Percentiles rank a stretch among this genome's conserved stretches.
Evolutionary conservation across 331 rosid species (phyloP).

Genomic region (Quercus lobata): DNA sequence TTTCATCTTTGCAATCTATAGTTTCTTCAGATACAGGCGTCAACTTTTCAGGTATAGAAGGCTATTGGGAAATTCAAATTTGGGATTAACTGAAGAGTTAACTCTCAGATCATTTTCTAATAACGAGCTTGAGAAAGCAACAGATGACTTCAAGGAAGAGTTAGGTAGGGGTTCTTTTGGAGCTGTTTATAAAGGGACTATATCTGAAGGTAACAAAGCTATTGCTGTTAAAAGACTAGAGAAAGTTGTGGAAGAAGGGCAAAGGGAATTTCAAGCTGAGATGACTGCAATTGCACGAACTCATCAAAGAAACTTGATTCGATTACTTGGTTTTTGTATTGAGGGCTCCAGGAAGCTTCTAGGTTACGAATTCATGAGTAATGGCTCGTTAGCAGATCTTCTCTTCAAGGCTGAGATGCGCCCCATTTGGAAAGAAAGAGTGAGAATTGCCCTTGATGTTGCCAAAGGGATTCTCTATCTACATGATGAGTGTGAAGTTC

Average conservation of each 20-base stretch:
- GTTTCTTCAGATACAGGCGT: not conserved
- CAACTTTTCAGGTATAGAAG: not conserved
- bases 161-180: not conserved
- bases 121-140: not conserved
- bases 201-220: not conserved
- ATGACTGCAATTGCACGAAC: not conserved
- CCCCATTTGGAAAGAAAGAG: no score
- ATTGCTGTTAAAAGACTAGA: not conserved
- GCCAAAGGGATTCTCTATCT: no score
- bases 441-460: no score
- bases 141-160: not conserved
- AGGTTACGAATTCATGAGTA: no score
- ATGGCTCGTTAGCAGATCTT: no score
- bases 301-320: not conserved
- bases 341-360: no score
- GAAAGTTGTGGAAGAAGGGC: not conserved
- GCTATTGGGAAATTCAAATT: not conserved
- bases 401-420: no score
- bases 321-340: no score
- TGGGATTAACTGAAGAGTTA: not conserved
- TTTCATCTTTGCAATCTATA: no score
- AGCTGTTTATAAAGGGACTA: not conserved
- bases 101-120: not conserved
- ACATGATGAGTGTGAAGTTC: no score
- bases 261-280: not conserved